A percentile compares a stretch with the other conserved stretches of the same genome.
These are phyloP conservation scores for Kingdonia uniflora DNA, from an alignment of 164 flowering plant genomes.

Conservation along the genomic window DNA sequence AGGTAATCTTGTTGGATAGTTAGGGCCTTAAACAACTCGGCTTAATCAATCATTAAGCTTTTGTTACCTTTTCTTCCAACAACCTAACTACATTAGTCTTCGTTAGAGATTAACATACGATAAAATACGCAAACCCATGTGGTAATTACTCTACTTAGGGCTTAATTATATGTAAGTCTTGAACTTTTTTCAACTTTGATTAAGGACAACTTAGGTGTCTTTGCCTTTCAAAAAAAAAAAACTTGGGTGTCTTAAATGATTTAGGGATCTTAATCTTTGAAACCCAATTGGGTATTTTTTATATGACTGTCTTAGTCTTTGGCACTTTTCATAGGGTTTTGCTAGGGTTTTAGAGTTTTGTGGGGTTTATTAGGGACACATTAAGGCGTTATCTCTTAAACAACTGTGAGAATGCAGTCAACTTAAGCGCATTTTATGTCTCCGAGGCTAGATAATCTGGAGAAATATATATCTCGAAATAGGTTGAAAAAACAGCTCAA, in stretches of 20 bases:
- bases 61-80: slow-evolving; percentile 6
- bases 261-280: not conserved
- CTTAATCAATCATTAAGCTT: slow-evolving; percentile 9
- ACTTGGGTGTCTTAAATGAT: not conserved
- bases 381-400: not conserved
- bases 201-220: not conserved
- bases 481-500: not conserved
- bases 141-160: not conserved
- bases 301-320: not conserved
- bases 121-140: no score
- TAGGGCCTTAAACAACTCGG: not conserved
- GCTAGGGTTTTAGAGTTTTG: not conserved
- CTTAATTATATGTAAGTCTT: not conserved
- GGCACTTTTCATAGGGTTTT: not conserved
- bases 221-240: not conserved
- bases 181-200: no score
- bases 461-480: not conserved
- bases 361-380: slow-evolving; percentile 1
- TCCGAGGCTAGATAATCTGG: no score
- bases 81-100: slow-evolving; percentile 1
- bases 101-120: not conserved
- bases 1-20: not conserved
- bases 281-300: no score
- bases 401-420: not conserved
- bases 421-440: not conserved